These are phyloP conservation scores for Sporothrix dimorphospora DNA, from an alignment of 2,329 filamentous ascomycete species.

Conservation along the genomic window DNA sequence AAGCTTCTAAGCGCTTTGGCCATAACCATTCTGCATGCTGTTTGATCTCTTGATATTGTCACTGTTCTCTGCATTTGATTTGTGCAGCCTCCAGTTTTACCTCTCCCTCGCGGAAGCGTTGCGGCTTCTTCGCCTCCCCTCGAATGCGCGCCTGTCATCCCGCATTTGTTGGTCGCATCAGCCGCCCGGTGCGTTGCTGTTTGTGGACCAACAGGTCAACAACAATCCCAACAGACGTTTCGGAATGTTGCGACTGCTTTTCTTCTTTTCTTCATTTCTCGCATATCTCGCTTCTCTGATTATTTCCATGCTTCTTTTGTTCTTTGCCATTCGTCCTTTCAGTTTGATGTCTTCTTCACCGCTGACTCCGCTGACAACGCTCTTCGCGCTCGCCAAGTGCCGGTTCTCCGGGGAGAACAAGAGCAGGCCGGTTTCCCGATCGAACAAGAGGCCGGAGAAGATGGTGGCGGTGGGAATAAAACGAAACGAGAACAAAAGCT, in stretches of 20 bases:
- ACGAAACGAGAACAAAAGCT: background rate
- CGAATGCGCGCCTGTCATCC: background rate
- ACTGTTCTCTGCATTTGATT: background rate
- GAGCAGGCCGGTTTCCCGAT: background rate
- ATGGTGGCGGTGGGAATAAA: background rate
- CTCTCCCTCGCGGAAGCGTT: background rate
- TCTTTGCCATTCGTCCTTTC: no score
- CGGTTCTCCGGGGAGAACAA: background rate
- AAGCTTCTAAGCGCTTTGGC: no score
- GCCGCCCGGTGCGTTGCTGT: background rate
- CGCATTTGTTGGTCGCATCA: background rate
- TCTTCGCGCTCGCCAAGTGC: no score
- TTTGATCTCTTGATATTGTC: background rate
- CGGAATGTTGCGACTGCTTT: background rate
- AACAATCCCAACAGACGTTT: background rate
- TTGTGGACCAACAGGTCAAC: background rate
- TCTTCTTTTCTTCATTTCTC: background rate
- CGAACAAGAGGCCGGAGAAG: background rate
- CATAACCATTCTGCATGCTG: background rate
- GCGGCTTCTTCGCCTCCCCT: background rate
- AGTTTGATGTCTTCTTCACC: no score
- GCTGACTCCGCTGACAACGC: no score
- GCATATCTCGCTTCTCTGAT: background rate
- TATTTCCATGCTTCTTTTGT: background rate
- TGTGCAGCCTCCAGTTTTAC: background rate